phyloP scores from a whole-genome alignment of 805 yeast species.

The Suhomyces prunicola region DNA sequence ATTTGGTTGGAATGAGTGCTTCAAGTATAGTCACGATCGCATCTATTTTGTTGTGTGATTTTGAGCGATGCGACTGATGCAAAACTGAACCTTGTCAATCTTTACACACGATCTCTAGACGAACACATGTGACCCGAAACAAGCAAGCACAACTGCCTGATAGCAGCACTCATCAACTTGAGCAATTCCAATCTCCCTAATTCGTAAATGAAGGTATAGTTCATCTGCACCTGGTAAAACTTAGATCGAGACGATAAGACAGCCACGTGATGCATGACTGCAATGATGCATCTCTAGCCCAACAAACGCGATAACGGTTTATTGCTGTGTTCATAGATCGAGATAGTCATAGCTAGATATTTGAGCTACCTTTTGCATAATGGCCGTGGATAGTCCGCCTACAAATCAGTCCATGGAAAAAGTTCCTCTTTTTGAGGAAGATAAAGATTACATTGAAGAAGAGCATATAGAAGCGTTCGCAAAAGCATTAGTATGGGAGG shows the following conservation, averaged over 20 bases:
- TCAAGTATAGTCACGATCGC: not conserved
- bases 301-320: not conserved
- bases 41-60: not conserved
- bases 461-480: constrained; percentile 40
- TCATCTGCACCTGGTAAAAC: not conserved
- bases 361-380: not conserved
- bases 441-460: constrained; percentile 29
- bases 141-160: not conserved
- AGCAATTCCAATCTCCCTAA: not conserved
- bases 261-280: not conserved
- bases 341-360: not conserved
- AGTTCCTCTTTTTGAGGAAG: constrained; percentile 14
- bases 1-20: not conserved
- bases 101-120: not conserved
- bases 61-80: not conserved
- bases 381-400: not conserved
- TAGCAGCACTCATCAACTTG: not conserved
- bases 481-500: constrained; percentile 38
- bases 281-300: not conserved
- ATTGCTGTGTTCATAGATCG: not conserved
- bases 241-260: not conserved
- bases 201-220: not conserved
- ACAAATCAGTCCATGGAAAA: not conserved
- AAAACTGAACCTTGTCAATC: not conserved
- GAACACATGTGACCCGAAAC: not conserved